Evolutionary conservation across 1,284 basidiomycete species (phyloP).

Genomic region (Agaricales sp.): DNA sequence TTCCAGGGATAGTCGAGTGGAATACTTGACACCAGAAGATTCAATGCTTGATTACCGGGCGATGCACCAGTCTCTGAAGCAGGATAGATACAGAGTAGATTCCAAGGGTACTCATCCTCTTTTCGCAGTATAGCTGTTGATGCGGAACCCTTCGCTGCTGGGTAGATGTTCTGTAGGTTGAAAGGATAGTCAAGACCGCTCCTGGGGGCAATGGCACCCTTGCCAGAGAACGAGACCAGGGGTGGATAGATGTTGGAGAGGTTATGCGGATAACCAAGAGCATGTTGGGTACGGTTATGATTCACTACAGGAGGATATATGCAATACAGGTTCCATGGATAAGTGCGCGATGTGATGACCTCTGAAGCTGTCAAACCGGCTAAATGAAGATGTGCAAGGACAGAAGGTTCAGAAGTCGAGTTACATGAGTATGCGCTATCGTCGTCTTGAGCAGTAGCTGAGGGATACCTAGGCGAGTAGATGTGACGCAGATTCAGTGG

Average conservation of each 20-base stretch:
- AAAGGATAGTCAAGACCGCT: background rate
- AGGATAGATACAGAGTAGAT: background rate
- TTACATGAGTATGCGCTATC: no score
- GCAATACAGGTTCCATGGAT: background rate
- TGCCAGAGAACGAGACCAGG: background rate
- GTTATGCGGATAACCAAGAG: background rate
- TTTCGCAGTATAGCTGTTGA: no score
- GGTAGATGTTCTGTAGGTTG: background rate
- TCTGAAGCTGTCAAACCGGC: no score
- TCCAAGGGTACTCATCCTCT: no score
- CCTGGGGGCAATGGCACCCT: background rate
- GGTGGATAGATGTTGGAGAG: background rate
- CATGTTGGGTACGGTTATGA: background rate
- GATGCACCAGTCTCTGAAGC: no score
- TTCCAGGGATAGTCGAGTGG: background rate
- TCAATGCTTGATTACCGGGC: no score
- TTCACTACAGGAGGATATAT: conserved; percentile 1
- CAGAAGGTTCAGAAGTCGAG: no score
- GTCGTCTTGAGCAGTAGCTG: no score
- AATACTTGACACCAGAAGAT: no score
- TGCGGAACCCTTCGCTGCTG: background rate
- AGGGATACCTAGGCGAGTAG: no score
- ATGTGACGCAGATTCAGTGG: background rate
- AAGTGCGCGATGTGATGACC: background rate
- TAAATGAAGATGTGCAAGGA: no score